Evolutionary conservation across 1,284 basidiomycete genomes (phyloP), one percentile per base, ranked within the genome.

Genomic region (Thelephora terrestris): DNA sequence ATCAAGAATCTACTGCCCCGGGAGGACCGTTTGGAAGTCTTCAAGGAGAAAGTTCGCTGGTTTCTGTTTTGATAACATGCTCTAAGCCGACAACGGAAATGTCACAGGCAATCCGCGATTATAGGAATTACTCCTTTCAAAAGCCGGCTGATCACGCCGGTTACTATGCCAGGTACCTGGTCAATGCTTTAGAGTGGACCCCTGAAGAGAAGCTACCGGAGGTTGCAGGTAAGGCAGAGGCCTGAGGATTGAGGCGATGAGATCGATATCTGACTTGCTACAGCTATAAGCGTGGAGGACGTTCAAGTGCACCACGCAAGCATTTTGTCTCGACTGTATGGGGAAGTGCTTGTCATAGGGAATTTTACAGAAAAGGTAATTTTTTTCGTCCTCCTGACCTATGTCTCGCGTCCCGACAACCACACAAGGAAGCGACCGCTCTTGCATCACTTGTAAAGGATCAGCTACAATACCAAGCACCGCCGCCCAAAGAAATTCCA

Each of bases 121-220:
- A 61, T 44, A 51, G 57, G 50, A 64, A 64, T 43, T 62, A 58
- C 52, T 61, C 61, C 45, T 50, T 62, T 24, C 53, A 57, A 6
- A 61, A 63, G 40, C 62, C 62, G n/a, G 60, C 59, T 10, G 49
- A 53, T 20, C 50, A 63, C 7, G 50, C 59, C 2, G 54, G 59
- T 18, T 42, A 47, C 23, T 62, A 53, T 38, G 54, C 55, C 5
- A 43, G 51, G 7, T 57, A 56, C 49, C 35, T 56, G 1, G 34
- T 62, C 21, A 57, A 47, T 39, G 54, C 56, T 4, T 50, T 49
- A 18, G 27, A 56, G 14, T 64, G 61, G 61, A 60, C 60, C 2
- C 59, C 61, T 3, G 52, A 48, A 20, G 54, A 61, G 43, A 62
- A 60, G 44, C 50, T 61, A n/a, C 43, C 47, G 7, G 62, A 64